These are phyloP conservation scores for Lyophyllum semitale DNA, from an alignment of 768 basidiomycete genomes.

Conservation along the genomic window DNA sequence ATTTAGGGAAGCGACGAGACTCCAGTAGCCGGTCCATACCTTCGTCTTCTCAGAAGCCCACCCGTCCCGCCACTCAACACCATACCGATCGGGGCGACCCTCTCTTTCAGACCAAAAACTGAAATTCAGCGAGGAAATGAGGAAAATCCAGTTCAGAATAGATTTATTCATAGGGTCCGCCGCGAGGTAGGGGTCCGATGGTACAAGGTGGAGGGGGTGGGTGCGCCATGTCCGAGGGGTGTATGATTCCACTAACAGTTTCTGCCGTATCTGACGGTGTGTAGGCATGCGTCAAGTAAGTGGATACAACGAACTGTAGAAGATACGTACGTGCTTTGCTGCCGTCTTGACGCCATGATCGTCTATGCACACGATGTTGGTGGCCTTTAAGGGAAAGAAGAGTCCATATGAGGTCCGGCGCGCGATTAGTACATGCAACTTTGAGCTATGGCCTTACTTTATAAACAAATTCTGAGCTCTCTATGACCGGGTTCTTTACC, in stretches of 20 bases:
- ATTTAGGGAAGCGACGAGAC: constrained; percentile 80
- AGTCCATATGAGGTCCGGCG: constrained; percentile 1
- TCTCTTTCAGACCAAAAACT: constrained; percentile 85
- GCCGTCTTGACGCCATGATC: constrained; percentile 62
- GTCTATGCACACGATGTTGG: constrained; percentile 60
- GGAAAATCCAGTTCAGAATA: constrained; percentile 84
- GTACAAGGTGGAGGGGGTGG: constrained; percentile 73
- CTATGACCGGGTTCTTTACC: constrained; percentile 57
- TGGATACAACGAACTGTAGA: constrained; percentile 1
- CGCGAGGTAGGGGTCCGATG: constrained; percentile 62
- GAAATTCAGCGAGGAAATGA: constrained; percentile 85
- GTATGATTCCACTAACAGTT: constrained; percentile 64
- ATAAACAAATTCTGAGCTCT: constrained; percentile 57
- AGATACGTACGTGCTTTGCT: constrained; percentile 59
- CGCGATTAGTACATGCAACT: neutral
- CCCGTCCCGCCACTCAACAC: constrained; percentile 73
- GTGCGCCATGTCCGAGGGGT: constrained; percentile 82
- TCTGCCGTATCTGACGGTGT: constrained; percentile 56
- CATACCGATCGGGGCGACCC: constrained; percentile 61
- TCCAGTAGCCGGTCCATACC: constrained; percentile 86
- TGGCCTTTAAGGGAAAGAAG: constrained; percentile 41
- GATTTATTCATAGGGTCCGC: constrained; percentile 54
- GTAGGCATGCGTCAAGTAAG: constrained; percentile 5
- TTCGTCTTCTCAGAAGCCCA: constrained; percentile 57
- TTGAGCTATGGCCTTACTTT: constrained; percentile 38